Percentiles rank a stretch among this genome's conserved stretches.
Conservation (phyloP, 176 grass and related monocot species). For the Hyparrhenia diplandra region DNA sequence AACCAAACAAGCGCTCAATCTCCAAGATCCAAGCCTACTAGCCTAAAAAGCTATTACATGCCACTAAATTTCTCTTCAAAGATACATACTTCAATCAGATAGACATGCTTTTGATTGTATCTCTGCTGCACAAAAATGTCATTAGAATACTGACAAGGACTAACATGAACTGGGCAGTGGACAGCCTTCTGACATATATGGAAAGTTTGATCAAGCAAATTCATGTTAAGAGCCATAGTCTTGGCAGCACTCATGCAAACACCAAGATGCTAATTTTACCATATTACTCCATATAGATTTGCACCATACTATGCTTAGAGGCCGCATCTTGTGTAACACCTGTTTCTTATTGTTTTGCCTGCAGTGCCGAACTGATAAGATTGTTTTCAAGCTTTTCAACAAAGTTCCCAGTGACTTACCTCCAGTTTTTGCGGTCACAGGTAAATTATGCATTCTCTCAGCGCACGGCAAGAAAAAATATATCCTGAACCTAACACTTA, state of each 20-base stretch:
- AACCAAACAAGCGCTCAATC: not conserved
- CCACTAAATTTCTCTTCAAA: not conserved
- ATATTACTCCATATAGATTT: not conserved
- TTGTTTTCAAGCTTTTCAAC: slow-evolving; percentile 92
- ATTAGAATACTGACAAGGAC: not conserved
- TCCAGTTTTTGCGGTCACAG: slow-evolving; percentile 68
- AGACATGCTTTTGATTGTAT: not conserved
- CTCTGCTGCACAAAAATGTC: not conserved
- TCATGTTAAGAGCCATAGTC: not conserved
- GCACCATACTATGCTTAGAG: not conserved
- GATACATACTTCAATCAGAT: not conserved
- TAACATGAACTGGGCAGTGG: not conserved
- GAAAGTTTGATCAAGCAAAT: not conserved
- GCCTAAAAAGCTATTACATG: not conserved
- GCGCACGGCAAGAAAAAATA: not conserved
- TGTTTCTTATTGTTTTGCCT: slow-evolving; percentile 23
- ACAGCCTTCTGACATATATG: not conserved
- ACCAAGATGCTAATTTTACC: not conserved
- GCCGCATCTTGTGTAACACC: not conserved
- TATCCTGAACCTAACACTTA: slow-evolving; percentile 31
- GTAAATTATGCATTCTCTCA: slow-evolving; percentile 44
- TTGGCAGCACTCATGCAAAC: not conserved
- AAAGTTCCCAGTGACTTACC: slow-evolving; percentile 95
- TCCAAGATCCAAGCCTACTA: slow-evolving; percentile 2
- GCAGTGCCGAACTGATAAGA: slow-evolving; percentile 93